Evolutionary conservation across 2,329 filamentous ascomycete species (phyloP).

Genomic region (Monosporascus sp.): DNA sequence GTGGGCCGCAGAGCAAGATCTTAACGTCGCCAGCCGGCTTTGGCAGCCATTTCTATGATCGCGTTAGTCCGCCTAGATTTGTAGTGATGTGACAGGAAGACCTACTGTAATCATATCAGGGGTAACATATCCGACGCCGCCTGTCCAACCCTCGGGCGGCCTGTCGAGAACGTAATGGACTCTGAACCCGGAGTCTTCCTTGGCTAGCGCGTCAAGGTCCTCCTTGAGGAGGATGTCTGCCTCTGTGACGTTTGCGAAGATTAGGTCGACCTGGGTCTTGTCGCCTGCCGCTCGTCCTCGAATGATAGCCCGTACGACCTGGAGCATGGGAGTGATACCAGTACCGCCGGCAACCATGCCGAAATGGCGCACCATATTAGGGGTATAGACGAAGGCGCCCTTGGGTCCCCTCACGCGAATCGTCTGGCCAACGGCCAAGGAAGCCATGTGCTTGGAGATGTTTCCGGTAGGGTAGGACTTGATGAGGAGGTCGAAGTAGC

Average conservation of each 20-base stretch:
- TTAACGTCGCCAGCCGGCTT: constrained; percentile 83
- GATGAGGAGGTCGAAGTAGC: constrained; percentile 93
- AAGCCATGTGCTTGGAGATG: constrained; percentile 89
- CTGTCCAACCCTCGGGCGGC: constrained; percentile 85
- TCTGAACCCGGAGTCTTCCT: constrained; percentile 74
- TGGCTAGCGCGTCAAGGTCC: constrained; percentile 75
- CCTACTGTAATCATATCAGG: constrained; percentile 87
- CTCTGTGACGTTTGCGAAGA: constrained; percentile 92
- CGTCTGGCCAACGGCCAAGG: constrained; percentile 73
- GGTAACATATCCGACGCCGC: constrained; percentile 92
- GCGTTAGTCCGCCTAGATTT: constrained; percentile 17
- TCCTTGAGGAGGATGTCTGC: constrained; percentile 93
- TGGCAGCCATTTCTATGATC: constrained; percentile 67
- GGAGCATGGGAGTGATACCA: constrained; percentile 97
- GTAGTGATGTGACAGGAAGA: neutral
- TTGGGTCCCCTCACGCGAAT: constrained; percentile 93
- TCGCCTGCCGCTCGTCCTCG: constrained; percentile 74
- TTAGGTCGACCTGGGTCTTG: constrained; percentile 83
- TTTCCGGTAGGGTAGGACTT: constrained; percentile 98
- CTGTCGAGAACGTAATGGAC: constrained; percentile 97
- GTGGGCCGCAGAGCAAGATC: constrained; percentile 89
- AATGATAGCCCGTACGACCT: constrained; percentile 87
- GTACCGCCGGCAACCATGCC: constrained; percentile 98
- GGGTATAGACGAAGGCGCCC: constrained; percentile 94
- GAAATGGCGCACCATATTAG: constrained; percentile 93